A percentile compares a stretch with the other conserved stretches of the same genome.
Evolutionary conservation across 2,329 filamentous ascomycete species (phyloP).

Genomic region (Lomentospora prolificans): DNA sequence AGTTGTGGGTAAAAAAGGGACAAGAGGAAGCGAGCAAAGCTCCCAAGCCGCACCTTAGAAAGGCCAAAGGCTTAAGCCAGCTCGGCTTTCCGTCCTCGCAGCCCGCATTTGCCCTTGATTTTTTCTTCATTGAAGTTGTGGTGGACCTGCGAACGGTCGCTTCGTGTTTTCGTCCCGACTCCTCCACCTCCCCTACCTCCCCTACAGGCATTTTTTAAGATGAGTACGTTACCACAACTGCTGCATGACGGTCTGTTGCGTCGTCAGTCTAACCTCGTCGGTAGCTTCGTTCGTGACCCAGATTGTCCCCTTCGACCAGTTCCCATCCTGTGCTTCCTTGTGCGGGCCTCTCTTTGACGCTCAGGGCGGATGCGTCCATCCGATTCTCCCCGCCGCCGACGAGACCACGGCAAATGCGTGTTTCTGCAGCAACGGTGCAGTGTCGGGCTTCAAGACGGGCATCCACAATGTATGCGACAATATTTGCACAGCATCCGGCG

Average conservation of each 20-base stretch:
- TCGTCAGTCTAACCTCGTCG: neutral
- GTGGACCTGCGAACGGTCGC: neutral
- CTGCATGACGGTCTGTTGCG: neutral
- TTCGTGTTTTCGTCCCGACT: no score
- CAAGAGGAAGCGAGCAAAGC: neutral
- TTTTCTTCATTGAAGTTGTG: neutral
- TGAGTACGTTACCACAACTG: neutral
- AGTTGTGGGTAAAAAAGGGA: neutral
- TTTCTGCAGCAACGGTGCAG: constrained; percentile 58
- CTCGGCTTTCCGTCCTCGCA: neutral
- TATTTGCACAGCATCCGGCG: constrained; percentile 30
- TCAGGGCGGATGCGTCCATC: constrained; percentile 61
- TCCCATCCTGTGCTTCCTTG: constrained; percentile 51
- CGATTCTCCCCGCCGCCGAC: constrained; percentile 35
- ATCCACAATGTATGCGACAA: constrained; percentile 52
- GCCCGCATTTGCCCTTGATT: neutral
- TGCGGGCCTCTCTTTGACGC: constrained; percentile 59
- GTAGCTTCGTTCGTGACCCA: constrained; percentile 27
- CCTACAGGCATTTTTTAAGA: neutral
- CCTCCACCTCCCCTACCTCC: no score
- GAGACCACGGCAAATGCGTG: constrained; percentile 52
- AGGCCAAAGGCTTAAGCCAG: neutral
- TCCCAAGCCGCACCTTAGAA: neutral
- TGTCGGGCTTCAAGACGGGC: constrained; percentile 47
- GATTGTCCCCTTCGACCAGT: constrained; percentile 44